A percentile compares a stretch with the other conserved stretches of the same genome.
These are phyloP conservation scores for Geoglossum cookeanum DNA, from an alignment of 2,329 filamentous ascomycete species.

Conservation along the genomic window DNA sequence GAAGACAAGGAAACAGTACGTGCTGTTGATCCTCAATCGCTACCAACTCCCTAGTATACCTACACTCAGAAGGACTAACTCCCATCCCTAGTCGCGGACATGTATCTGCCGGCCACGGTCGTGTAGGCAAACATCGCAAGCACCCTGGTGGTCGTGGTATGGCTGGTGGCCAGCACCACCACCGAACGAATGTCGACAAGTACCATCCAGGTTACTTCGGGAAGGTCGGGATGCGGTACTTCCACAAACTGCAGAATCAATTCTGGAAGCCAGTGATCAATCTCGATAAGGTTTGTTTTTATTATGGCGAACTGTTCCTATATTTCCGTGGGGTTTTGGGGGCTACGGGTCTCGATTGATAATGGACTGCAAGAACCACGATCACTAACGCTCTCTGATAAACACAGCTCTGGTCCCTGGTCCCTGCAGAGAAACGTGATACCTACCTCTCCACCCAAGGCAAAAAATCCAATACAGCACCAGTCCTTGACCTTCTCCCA, in stretches of 20 bases:
- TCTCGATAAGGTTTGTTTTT: constrained; percentile 69
- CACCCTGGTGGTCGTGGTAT: constrained; percentile 61
- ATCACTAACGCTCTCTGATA: neutral
- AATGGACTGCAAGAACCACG: neutral
- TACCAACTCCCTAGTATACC: neutral
- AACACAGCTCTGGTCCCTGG: constrained; percentile 74
- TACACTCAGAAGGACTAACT: constrained; percentile 5
- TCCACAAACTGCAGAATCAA: constrained; percentile 90
- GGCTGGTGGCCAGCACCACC: constrained; percentile 99
- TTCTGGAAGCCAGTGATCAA: constrained; percentile 99
- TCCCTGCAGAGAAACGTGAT: constrained; percentile 82
- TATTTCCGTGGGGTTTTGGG: neutral
- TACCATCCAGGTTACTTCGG: constrained; percentile 99
- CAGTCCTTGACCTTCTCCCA: constrained; percentile 91
- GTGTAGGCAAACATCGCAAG: constrained; percentile 97
- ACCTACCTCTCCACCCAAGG: constrained; percentile 50
- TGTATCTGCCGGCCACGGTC: constrained; percentile 95
- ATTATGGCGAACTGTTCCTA: neutral
- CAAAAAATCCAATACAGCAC: constrained; percentile 78
- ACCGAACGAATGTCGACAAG: constrained; percentile 82
- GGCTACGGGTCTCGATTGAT: too few species aligned
- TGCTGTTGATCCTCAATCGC: constrained; percentile 14
- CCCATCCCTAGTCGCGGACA: constrained; percentile 58
- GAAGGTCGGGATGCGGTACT: constrained; percentile 89
- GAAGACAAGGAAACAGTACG: constrained; percentile 64